A percentile compares a stretch with the other conserved stretches of the same genome.
Evolutionary conservation across 2,329 filamentous ascomycete genomes (phyloP).

Genomic region (Cladosporium phlei): DNA sequence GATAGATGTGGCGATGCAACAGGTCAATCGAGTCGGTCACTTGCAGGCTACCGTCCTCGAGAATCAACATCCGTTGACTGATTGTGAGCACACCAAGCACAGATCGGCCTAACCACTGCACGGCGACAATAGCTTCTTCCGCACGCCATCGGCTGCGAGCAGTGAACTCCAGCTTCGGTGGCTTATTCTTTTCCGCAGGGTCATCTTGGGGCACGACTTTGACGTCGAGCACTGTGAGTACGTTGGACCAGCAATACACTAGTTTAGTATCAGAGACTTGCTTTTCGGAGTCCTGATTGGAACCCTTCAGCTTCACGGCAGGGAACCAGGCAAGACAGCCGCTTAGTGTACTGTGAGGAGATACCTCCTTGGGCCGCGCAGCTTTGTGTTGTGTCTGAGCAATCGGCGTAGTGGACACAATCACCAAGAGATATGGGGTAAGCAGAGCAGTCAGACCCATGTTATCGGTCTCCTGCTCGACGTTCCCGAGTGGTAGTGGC

Average conservation of each 20-base stretch:
- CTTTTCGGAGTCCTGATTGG: slow-evolving; percentile 53
- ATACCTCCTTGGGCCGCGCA: slow-evolving; percentile 82
- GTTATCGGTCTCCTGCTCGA: slow-evolving; percentile 79
- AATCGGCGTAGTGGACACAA: slow-evolving; percentile 93
- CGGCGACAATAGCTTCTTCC: slow-evolving; percentile 90
- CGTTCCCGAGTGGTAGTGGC: slow-evolving; percentile 85
- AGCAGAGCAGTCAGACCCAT: slow-evolving; percentile 92
- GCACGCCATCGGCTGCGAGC: slow-evolving; percentile 85
- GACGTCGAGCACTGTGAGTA: slow-evolving; percentile 89
- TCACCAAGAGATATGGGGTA: slow-evolving; percentile 90
- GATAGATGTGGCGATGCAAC: slow-evolving; percentile 86
- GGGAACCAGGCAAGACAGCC: slow-evolving; percentile 97
- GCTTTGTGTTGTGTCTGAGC: slow-evolving; percentile 96
- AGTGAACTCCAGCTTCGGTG: slow-evolving; percentile 71
- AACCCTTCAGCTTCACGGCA: slow-evolving; percentile 80
- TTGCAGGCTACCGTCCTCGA: slow-evolving; percentile 83
- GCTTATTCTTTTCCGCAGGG: slow-evolving; percentile 67
- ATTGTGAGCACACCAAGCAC: slow-evolving; percentile 89
- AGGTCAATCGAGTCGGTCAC: slow-evolving; percentile 95
- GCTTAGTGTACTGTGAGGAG: slow-evolving; percentile 84
- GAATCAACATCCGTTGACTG: slow-evolving; percentile 83
- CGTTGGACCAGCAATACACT: slow-evolving; percentile 97
- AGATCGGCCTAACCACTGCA: slow-evolving; percentile 94
- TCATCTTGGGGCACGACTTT: slow-evolving; percentile 59
- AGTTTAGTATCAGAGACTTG: slow-evolving; percentile 73